Percentiles rank a stretch among this genome's conserved stretches.
These are phyloP conservation scores for Monascus purpureus DNA, from an alignment of 495 filamentous ascomycete species.

Conservation along the genomic window DNA sequence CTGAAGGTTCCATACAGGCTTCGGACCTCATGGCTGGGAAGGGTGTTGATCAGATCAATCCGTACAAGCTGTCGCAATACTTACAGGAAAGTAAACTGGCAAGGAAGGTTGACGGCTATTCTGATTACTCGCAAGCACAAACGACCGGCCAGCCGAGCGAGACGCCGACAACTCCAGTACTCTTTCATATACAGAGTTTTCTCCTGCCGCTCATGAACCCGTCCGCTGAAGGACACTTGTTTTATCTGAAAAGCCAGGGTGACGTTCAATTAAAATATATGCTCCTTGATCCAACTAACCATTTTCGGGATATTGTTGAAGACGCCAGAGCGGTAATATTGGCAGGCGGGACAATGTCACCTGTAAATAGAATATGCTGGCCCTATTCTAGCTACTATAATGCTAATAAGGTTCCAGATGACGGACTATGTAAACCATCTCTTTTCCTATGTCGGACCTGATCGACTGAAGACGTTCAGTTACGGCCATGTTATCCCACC, in stretches of 20 bases:
- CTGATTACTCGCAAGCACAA: constrained; percentile 41
- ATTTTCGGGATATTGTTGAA: constrained; percentile 79
- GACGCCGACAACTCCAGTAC: constrained; percentile 46
- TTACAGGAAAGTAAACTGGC: constrained; percentile 87
- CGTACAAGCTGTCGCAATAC: constrained; percentile 76
- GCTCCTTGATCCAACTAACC: constrained; percentile 83
- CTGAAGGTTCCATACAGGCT: constrained; percentile 51
- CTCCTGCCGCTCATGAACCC: constrained; percentile 75
- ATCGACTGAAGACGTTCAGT: constrained; percentile 63
- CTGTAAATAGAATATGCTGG: constrained; percentile 42
- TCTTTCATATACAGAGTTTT: constrained; percentile 77
- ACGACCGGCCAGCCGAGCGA: constrained; percentile 11
- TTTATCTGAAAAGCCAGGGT: constrained; percentile 46
- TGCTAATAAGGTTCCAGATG: constrained; percentile 38
- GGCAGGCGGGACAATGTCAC: constrained; percentile 95
- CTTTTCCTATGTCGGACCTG: constrained; percentile 56
- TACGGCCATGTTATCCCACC: constrained; percentile 89
- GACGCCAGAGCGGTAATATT: constrained; percentile 80
- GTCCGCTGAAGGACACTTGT: constrained; percentile 75
- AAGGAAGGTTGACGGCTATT: constrained; percentile 85
- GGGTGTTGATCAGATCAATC: constrained; percentile 88
- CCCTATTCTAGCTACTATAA: too few relatives aligned
- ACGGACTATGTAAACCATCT: constrained; percentile 74
- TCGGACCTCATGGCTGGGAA: constrained; percentile 66
- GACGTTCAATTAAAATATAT: constrained; percentile 67